Evolutionary conservation across 495 filamentous ascomycete species (phyloP).

Genomic region (Lepidopterella palustris): DNA sequence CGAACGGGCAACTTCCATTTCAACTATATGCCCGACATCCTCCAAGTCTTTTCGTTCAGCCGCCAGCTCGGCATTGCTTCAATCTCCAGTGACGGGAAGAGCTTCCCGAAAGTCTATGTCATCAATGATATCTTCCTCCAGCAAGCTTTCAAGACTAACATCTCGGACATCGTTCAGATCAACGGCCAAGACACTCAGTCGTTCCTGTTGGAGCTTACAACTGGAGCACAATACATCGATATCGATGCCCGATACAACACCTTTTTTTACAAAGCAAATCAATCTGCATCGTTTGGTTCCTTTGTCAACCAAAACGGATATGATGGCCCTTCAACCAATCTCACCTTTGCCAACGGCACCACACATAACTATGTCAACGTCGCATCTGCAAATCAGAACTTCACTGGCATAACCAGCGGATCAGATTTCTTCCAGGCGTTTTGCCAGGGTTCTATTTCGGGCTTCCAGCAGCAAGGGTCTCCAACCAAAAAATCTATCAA

Average conservation of each 20-base stretch:
- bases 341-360: slow-evolving; percentile 44
- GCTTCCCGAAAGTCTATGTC: slow-evolving; percentile 16
- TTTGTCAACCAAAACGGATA: slow-evolving; percentile 14
- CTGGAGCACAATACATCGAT: slow-evolving; percentile 34
- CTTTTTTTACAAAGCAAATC: slow-evolving; percentile 35
- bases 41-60: slow-evolving; percentile 25
- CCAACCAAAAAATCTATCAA: too few species aligned
- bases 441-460: slow-evolving; percentile 6
- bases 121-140: slow-evolving; percentile 16
- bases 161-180: slow-evolving; percentile 27
- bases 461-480: too few species aligned
- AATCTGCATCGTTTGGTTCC: slow-evolving; percentile 15
- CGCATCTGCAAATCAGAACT: slow-evolving; percentile 29
- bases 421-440: slow-evolving; percentile 13
- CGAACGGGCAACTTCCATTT: slow-evolving; percentile 43
- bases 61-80: slow-evolving; percentile 6
- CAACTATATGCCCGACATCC: slow-evolving; percentile 38
- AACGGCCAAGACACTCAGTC: slow-evolving; percentile 36
- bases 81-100: slow-evolving; percentile 15
- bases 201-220: slow-evolving; percentile 32
- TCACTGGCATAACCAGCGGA: slow-evolving; percentile 5
- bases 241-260: slow-evolving; percentile 43
- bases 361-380: slow-evolving; percentile 31
- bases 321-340: slow-evolving; percentile 36
- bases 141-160: neutral